These are phyloP conservation scores for Trichoderma lentiforme DNA, from an alignment of 2,329 filamentous ascomycete genomes.

Conservation along the genomic window DNA sequence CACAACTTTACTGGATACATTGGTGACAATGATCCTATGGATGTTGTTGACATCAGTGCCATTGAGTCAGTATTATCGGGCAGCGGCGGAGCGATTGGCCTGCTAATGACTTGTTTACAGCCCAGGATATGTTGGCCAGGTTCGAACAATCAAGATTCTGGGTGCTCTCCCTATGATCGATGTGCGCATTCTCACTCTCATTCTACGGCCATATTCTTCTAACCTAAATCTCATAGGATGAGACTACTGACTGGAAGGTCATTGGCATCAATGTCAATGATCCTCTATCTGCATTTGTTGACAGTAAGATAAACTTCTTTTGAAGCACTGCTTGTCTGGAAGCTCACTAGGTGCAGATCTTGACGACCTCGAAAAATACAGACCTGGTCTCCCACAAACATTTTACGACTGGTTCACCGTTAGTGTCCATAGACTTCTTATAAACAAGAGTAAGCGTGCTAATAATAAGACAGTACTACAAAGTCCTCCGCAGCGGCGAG, in stretches of 20 bases:
- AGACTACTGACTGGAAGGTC: conserved; percentile 41
- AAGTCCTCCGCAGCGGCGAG: conserved; percentile 36
- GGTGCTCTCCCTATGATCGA: conserved; percentile 40
- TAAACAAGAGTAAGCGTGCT: background rate
- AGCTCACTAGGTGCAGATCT: conserved; percentile 28
- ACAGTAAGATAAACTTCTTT: conserved; percentile 27
- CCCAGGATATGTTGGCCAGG: conserved; percentile 35
- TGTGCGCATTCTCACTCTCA: conserved; percentile 21
- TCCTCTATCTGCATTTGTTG: conserved; percentile 34
- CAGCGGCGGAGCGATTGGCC: background rate
- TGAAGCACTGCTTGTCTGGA: no score
- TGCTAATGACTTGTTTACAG: conserved; percentile 2
- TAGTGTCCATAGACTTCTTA: conserved; percentile 11
- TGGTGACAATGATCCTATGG: conserved; percentile 43
- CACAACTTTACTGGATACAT: conserved; percentile 36
- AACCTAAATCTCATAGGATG: background rate
- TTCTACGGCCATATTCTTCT: background rate
- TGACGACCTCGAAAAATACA: conserved; percentile 38
- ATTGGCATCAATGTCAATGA: conserved; percentile 39
- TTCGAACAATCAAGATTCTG: conserved; percentile 42
- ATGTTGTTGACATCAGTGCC: conserved; percentile 38
- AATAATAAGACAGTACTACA: conserved; percentile 35
- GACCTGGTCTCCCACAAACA: conserved; percentile 33
- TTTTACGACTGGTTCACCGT: conserved; percentile 41
- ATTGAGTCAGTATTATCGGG: conserved; percentile 26